phyloP scores from a whole-genome alignment of 2,329 filamentous ascomycete genomes.

The Calonectria leucothoes region DNA sequence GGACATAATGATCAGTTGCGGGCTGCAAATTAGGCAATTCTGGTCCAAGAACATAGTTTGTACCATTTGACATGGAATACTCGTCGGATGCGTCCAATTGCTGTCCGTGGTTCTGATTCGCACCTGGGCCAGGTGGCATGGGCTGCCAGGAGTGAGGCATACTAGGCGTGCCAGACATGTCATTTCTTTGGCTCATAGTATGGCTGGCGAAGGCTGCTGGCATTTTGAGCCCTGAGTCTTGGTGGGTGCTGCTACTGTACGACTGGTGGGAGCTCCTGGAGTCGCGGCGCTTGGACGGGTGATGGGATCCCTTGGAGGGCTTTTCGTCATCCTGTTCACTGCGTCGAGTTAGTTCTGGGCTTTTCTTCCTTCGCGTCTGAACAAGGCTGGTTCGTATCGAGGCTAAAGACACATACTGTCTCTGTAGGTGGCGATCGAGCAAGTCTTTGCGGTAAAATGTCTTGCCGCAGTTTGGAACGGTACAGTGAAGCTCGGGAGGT shows the following conservation, averaged over 20 bases:
- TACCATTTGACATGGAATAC: slow-evolving; percentile 33
- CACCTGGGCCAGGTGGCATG: slow-evolving; percentile 18
- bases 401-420: slow-evolving; percentile 49
- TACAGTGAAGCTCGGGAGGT: slow-evolving; percentile 63
- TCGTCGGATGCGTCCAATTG: slow-evolving; percentile 33
- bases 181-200: slow-evolving; percentile 19
- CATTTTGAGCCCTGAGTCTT: slow-evolving; percentile 34
- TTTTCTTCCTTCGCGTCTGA: background rate
- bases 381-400: background rate
- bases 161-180: slow-evolving; percentile 15
- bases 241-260: slow-evolving; percentile 17
- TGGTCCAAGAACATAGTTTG: slow-evolving; percentile 36
- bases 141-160: slow-evolving; percentile 40
- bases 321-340: slow-evolving; percentile 37
- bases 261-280: slow-evolving; percentile 32
- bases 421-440: slow-evolving; percentile 65
- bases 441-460: slow-evolving; percentile 70
- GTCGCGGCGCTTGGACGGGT: slow-evolving; percentile 20
- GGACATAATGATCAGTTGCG: slow-evolving; percentile 26
- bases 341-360: slow-evolving; percentile 25
- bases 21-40: slow-evolving; percentile 30
- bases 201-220: slow-evolving; percentile 26
- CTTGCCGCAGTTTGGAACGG: slow-evolving; percentile 64
- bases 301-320: slow-evolving; percentile 9
- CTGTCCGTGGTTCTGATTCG: slow-evolving; percentile 26